A percentile compares a stretch with the other conserved stretches of the same genome.
phyloP scores from a whole-genome alignment of 176 grass and related monocot species.

The Phoenix dactylifera region DNA sequence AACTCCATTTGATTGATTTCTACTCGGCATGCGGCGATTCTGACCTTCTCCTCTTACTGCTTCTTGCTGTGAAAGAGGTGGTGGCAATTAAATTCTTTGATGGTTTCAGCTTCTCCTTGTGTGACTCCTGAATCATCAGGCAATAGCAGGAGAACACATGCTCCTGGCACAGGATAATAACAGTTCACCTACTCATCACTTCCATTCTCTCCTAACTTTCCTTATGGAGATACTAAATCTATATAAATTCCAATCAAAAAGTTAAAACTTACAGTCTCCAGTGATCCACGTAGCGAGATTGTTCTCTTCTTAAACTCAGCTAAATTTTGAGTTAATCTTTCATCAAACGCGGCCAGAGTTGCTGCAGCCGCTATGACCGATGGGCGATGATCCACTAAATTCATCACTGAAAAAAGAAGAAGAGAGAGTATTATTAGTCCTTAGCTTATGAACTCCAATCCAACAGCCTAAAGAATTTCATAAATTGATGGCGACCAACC shows the following conservation, averaged over 20 bases:
- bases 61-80: neutral
- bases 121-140: neutral
- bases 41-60: neutral
- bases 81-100: neutral
- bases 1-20: neutral
- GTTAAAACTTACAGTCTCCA: neutral
- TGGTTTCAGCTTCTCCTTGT: neutral
- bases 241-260: no score
- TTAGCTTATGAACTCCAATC: neutral
- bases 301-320: neutral
- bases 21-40: neutral
- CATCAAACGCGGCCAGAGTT: neutral
- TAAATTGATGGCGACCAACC: neutral
- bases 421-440: neutral
- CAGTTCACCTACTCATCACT: no score
- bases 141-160: conserved; percentile 5
- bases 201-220: no score
- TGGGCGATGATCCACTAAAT: conserved; percentile 2
- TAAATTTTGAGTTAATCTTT: neutral
- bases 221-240: no score
- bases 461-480: neutral
- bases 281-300: neutral
- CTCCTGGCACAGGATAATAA: neutral
- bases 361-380: conserved; percentile 4
- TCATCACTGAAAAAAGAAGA: neutral